Evolutionary conservation across 345 rosid genomes (phyloP).

Genomic region (Eucalyptus rudis): DNA sequence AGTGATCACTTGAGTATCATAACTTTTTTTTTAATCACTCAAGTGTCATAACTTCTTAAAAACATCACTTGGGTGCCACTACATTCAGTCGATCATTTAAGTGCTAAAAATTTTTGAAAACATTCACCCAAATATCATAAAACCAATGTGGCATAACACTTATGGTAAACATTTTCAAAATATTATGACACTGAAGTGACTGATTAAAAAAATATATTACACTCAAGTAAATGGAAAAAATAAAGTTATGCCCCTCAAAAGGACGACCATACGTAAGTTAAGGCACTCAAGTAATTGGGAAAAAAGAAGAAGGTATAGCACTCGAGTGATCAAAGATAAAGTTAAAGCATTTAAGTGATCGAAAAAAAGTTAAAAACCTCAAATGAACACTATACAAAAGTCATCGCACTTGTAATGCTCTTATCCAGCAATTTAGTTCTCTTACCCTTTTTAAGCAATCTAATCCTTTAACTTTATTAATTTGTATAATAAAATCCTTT

Average conservation of each 20-base stretch:
- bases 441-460: not conserved
- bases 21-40: too few relatives aligned
- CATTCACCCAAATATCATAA: not conserved
- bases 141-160: fast-evolving
- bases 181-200: not conserved
- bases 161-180: too few relatives aligned
- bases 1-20: fast-evolving
- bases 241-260: too few relatives aligned
- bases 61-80: not conserved
- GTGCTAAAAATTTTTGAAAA: too few relatives aligned
- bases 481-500: not conserved
- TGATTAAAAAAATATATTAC: not conserved
- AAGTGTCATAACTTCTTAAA: not conserved
- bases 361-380: too few relatives aligned
- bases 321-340: fast-evolving
- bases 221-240: not conserved
- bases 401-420: fast-evolving
- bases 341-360: too few relatives aligned
- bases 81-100: too few relatives aligned
- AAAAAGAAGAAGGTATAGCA: too few relatives aligned
- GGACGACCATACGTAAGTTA: too few relatives aligned
- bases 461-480: not conserved
- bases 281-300: too few relatives aligned
- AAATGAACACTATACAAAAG: too few relatives aligned
- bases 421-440: not conserved